Evolutionary conservation across 176 grass and related monocot species (phyloP), one percentile per base, ranked within the genome.

Genomic region (Alopecurus myosuroides): DNA sequence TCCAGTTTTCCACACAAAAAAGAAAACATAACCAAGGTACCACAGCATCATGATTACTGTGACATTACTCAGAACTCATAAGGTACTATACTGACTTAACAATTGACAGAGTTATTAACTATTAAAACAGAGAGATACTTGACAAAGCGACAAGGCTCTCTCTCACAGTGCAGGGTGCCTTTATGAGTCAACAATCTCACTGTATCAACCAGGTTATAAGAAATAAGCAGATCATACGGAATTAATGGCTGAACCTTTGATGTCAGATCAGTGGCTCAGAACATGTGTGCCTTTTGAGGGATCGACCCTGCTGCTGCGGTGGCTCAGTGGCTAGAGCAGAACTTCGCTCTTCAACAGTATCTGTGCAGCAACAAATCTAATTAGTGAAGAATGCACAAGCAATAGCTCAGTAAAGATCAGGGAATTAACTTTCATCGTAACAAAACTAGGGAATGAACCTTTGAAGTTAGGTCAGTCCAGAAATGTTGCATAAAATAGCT

Each of bases 91-190:
- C 1, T 13, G 3, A 62, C 7, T 66, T 6, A 50, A 77, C 48
- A 83, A 12, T 25, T 70, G 37, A 49, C n/a, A 17, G 55, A 61
- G 61, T 83, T 77, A 63, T 83, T 77, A 63, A 82, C 81, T 44
- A 44, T 22, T 41, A 71, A 23, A 70, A 70, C 15, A 25, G 11
- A 67, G 19, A 23, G 20, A 70, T 15, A 62, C 62, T 31, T 81
- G 85, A 49, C 77, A 51, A 65, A 64, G 57, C 41, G 72, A 18
- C 63, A 70, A 50, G 9, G 53, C 1, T 74, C 67, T 68, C 58
- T 75, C 29, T 11, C 20, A 45, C 81, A 88, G 45, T 19, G 14
- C 57, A 80, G 76, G 81, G 75, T 88, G n/a, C 68, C 39, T 19
- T 9, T 71, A 71, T 71, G 39, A 71, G n/a, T 71, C 68, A 44